These are phyloP conservation scores for Blumeria hordei DNA, from an alignment of 2,329 filamentous ascomycete genomes.

Conservation along the genomic window DNA sequence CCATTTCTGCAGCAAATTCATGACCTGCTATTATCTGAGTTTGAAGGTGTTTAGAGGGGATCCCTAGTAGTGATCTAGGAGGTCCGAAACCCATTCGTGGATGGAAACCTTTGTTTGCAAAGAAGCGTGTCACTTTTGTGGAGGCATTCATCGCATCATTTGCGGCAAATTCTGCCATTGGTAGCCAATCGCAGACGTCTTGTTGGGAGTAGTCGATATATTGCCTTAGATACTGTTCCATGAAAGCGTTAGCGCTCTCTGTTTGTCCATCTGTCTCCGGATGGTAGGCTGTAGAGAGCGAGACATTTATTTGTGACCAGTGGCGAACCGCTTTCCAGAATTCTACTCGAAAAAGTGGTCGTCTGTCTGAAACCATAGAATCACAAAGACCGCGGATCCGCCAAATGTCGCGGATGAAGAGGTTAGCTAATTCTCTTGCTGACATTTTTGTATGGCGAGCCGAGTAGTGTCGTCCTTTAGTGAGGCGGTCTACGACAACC, in stretches of 20 bases:
- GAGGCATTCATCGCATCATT: slow-evolving; percentile 3
- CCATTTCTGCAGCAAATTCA: not conserved
- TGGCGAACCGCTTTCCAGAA: slow-evolving; percentile 5
- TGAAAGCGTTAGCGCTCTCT: too few species aligned
- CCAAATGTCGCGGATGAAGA: slow-evolving; percentile 2
- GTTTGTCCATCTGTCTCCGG: too few species aligned
- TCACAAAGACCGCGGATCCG: slow-evolving; percentile 1
- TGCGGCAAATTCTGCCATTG: too few species aligned
- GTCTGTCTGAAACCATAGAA: slow-evolving; percentile 4
- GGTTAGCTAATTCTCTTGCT: not conserved
- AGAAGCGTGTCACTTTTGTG: slow-evolving; percentile 4
- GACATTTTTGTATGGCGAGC: not conserved
- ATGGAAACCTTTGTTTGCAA: too few species aligned
- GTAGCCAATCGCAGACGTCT: slow-evolving; percentile 2
- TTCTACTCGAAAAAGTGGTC: slow-evolving; percentile 3
- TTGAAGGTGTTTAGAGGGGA: not conserved
- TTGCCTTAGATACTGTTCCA: too few species aligned
- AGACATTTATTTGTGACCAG: too few species aligned
- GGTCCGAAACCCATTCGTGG: too few species aligned
- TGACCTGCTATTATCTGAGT: not conserved
- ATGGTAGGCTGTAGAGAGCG: too few species aligned
- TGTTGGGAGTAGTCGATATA: slow-evolving; percentile 6
- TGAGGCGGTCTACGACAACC: not conserved
- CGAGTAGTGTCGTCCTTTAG: not conserved
- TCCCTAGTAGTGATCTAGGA: not conserved